Evolutionary conservation across 257 asterid genomes (phyloP).

Genomic region (Nicotiana attenuata): DNA sequence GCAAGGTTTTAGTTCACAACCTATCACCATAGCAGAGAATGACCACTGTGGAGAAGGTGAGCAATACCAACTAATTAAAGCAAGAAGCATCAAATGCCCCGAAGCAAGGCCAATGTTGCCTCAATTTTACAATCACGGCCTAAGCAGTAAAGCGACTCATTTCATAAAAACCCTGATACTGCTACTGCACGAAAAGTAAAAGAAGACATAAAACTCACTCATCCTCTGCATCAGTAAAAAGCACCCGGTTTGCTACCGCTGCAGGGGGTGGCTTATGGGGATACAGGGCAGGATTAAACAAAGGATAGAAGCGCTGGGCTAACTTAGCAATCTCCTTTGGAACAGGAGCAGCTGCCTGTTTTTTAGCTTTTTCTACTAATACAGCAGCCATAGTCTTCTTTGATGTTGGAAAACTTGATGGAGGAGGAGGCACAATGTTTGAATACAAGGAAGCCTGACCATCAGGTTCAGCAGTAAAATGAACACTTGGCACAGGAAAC

Average conservation of each 20-base stretch:
- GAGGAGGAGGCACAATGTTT: conserved; percentile 24
- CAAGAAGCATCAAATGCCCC: neutral
- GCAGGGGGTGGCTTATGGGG: conserved; percentile 93
- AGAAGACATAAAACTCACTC: conserved; percentile 77
- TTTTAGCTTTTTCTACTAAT: conserved; percentile 77
- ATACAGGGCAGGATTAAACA: conserved; percentile 85
- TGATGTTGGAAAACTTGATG: conserved; percentile 34
- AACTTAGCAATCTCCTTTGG: conserved; percentile 78
- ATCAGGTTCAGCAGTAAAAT: conserved; percentile 39
- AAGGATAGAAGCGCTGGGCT: conserved; percentile 74
- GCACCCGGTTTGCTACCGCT: conserved; percentile 73
- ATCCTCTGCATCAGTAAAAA: conserved; percentile 94
- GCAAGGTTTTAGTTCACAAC: neutral
- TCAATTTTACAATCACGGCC: neutral
- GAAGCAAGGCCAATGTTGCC: too few species aligned
- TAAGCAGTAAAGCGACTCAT: conserved; percentile 4
- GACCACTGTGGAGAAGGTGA: neutral
- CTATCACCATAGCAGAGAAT: neutral
- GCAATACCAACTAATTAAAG: neutral
- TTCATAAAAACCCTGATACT: neutral
- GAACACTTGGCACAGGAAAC: conserved; percentile 54
- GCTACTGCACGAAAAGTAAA: conserved; percentile 20
- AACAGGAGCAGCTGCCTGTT: conserved; percentile 69
- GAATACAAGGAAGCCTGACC: conserved; percentile 42
- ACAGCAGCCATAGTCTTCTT: conserved; percentile 85